Evolutionary conservation across 2,329 filamentous ascomycete species (phyloP).

Genomic region (Penicillium brevicompactum): DNA sequence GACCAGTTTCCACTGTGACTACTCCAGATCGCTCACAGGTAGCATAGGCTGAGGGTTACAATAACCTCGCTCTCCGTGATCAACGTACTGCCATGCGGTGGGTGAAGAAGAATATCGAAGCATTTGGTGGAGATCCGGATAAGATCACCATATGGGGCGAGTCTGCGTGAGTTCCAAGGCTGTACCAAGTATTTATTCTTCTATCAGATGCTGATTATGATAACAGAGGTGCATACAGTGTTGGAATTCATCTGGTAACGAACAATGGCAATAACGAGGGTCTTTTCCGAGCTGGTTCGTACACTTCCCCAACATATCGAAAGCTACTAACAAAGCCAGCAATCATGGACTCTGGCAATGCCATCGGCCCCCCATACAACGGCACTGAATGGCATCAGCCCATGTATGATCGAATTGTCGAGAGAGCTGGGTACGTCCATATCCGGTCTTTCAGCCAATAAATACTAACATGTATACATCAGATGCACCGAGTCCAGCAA

Average conservation of each 20-base stretch:
- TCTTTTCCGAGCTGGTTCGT: constrained; percentile 32
- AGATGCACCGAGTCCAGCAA: constrained; percentile 29
- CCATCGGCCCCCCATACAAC: constrained; percentile 34
- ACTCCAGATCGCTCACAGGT: background rate
- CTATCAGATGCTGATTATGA: background rate
- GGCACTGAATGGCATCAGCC: constrained; percentile 38
- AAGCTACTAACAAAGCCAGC: constrained; percentile 12
- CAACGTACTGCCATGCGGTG: constrained; percentile 40
- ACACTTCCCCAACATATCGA: background rate
- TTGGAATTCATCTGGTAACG: constrained; percentile 33
- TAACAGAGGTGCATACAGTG: constrained; percentile 34
- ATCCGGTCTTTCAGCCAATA: background rate
- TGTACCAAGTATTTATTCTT: background rate
- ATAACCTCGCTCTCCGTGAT: constrained; percentile 34
- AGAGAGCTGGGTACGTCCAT: constrained; percentile 24
- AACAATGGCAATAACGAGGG: constrained; percentile 34
- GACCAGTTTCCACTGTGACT: background rate
- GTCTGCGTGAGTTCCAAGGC: constrained; percentile 28
- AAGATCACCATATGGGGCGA: constrained; percentile 42
- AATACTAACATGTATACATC: background rate
- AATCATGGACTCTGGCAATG: constrained; percentile 37
- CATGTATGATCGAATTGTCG: constrained; percentile 34
- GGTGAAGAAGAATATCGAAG: constrained; percentile 38
- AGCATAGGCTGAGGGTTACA: constrained; percentile 29
- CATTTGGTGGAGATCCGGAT: constrained; percentile 36